phyloP scores from a whole-genome alignment of 345 rosid species.

The Ceriops decandra region DNA sequence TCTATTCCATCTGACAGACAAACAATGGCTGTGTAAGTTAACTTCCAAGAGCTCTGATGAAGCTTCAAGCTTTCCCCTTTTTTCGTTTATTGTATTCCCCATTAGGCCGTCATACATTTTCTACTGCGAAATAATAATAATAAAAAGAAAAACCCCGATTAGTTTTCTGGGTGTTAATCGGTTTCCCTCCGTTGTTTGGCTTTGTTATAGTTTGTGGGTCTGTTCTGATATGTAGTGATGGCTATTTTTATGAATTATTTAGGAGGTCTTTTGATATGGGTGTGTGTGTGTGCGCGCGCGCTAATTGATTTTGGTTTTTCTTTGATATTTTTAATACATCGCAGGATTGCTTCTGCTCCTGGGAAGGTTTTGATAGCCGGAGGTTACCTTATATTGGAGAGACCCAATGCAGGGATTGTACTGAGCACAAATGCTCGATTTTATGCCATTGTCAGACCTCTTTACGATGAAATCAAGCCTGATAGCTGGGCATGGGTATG shows the following conservation, averaged over 20 bases:
- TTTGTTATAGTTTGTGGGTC: background rate
- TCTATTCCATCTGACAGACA: background rate
- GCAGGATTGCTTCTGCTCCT: constrained; percentile 94
- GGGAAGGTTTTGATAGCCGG: constrained; percentile 97
- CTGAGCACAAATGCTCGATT: constrained; percentile 93
- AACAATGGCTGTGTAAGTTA: constrained; percentile 22
- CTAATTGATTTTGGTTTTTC: background rate
- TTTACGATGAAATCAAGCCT: constrained; percentile 55
- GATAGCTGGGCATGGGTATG: constrained; percentile 89
- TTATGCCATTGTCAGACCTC: constrained; percentile 80
- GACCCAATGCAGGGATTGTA: constrained; percentile 89
- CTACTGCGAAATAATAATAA: background rate
- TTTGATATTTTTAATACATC: background rate
- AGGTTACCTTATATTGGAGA: constrained; percentile 87
- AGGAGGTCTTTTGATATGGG: background rate
- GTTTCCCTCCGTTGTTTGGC: background rate
- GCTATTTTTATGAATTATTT: background rate
- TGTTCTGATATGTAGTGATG: background rate
- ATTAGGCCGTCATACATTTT: no score
- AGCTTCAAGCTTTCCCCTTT: background rate
- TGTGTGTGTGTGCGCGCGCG: background rate
- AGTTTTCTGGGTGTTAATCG: background rate
- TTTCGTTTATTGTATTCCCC: background rate
- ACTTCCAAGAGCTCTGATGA: background rate
- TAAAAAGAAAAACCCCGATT: background rate